Base-by-base conservation (phyloP, 495 filamentous ascomycete species). In the Neurospora cerealis region DNA sequence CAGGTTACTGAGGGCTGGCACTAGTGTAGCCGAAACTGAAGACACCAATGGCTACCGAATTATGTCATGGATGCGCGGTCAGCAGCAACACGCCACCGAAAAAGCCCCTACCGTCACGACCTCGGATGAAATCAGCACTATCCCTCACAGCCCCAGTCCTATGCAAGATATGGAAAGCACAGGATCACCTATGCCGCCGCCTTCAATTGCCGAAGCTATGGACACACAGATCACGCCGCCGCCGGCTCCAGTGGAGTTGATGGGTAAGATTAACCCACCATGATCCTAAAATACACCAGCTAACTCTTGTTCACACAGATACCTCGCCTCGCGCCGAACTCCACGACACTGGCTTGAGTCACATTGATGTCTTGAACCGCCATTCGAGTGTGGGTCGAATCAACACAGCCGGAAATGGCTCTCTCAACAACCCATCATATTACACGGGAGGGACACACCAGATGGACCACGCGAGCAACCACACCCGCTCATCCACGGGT, bases 81-180 rank as follows among this genome's bases (percentile, higher is more conserved):
- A 82, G 32, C 54, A 82, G 38, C 54, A 66, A 36, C 28, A 66
- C 54, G 75, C 75, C 38, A 73, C 37, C 40, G 78, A 81, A 37
- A 88, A 89, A 74, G 82, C 85, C 0, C 80, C 80, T 13, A 88
- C 87, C 11, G 74, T 86, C 7, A 85, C 81, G 2, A 85, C 82
- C n/a, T 69, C 79, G 11, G 85, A 87, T 4, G 83, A 87, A 19
- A 80, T 77, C 24, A 79, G 77, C 19, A 79, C 70, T 15, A 79
- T 77, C 37, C 79, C 71, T 69, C 77, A 74, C 44, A 78, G 62
- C 62, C 73, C 34, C 1, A 66, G 54, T 1, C 54, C 54, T 19
- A 66, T 66, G 54, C 54, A 17, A 19, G 81, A 81, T 19, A 71
- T 78, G 36, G 79, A 80, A 36, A 82, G 80, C 46, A 74, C 73